Percentiles rank a stretch among this genome's conserved stretches.
phyloP scores from a whole-genome alignment of 441 rosid genomes.

The Arabidopsis hybrid region DNA sequence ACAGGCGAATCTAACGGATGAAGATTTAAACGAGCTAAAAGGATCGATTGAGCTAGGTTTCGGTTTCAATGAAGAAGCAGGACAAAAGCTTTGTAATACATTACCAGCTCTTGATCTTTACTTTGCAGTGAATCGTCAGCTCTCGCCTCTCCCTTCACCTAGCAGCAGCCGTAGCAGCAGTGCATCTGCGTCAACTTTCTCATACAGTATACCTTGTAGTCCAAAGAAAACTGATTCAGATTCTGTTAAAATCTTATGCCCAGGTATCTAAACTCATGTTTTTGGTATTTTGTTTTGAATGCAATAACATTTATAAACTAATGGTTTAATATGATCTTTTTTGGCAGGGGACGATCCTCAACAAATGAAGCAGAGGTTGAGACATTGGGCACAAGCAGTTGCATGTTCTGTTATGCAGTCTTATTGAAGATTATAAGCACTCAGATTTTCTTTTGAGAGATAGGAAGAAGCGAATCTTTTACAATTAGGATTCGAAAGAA shows the following conservation, averaged over 20 bases:
- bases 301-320: background rate
- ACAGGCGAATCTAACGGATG: constrained; percentile 65
- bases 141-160: constrained; percentile 84
- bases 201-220: constrained; percentile 71
- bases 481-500: constrained; percentile 9
- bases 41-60: constrained; percentile 97
- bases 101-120: constrained; percentile 96
- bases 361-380: constrained; percentile 81
- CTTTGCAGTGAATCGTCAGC: constrained; percentile 85
- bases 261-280: constrained; percentile 53
- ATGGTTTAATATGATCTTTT: constrained; percentile 8
- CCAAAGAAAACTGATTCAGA: constrained; percentile 59
- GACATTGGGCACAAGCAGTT: constrained; percentile 26
- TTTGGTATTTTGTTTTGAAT: background rate
- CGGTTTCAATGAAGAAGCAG: constrained; percentile 86
- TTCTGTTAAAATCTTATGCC: constrained; percentile 72
- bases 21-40: constrained; percentile 85
- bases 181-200: constrained; percentile 46
- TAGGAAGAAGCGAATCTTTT: constrained; percentile 23
- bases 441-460: constrained; percentile 3
- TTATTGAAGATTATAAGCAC: constrained; percentile 42
- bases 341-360: constrained; percentile 81
- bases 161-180: constrained; percentile 51
- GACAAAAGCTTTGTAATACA: constrained; percentile 70
- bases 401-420: constrained; percentile 25